A percentile compares a stretch with the other conserved stretches of the same genome.
These are phyloP conservation scores for Fusarium papillatum DNA, from an alignment of 2,329 filamentous ascomycete species.

Conservation along the genomic window DNA sequence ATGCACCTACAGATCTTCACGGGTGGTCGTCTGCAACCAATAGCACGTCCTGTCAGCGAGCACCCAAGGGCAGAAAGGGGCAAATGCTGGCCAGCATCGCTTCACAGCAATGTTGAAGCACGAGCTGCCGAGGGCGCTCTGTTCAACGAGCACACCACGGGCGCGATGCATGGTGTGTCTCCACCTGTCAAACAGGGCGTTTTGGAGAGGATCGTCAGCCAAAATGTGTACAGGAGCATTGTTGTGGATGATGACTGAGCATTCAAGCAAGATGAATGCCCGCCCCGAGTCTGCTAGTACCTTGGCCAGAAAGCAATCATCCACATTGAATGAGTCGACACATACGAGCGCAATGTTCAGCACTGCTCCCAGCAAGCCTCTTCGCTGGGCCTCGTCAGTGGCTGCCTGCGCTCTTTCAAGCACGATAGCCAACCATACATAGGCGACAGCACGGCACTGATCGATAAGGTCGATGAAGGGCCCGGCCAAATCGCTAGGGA, in stretches of 20 bases:
- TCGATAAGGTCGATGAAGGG: not conserved
- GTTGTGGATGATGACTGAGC: conserved; percentile 20
- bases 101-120: conserved; percentile 31
- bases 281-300: conserved; percentile 10
- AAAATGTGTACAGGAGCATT: not conserved
- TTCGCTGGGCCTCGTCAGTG: conserved; percentile 8
- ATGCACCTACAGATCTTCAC: not conserved
- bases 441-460: conserved; percentile 9
- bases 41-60: conserved; percentile 2
- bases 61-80: not conserved
- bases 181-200: conserved; percentile 22
- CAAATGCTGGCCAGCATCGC: conserved; percentile 29
- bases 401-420: conserved; percentile 7
- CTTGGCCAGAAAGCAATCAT: not conserved
- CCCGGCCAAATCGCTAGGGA: not conserved
- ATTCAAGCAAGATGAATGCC: conserved; percentile 27
- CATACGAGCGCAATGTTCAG: conserved; percentile 25
- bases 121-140: not conserved
- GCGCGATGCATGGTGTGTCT: conserved; percentile 19
- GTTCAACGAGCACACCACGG: not conserved
- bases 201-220: too few relatives aligned
- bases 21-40: conserved; percentile 20
- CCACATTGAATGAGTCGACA: conserved; percentile 26
- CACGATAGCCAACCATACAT: conserved; percentile 24
- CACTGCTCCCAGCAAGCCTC: conserved; percentile 6